Base-by-base conservation (phyloP, 352 stramenopile species). In the Globisporangium sylvaticum region DNA sequence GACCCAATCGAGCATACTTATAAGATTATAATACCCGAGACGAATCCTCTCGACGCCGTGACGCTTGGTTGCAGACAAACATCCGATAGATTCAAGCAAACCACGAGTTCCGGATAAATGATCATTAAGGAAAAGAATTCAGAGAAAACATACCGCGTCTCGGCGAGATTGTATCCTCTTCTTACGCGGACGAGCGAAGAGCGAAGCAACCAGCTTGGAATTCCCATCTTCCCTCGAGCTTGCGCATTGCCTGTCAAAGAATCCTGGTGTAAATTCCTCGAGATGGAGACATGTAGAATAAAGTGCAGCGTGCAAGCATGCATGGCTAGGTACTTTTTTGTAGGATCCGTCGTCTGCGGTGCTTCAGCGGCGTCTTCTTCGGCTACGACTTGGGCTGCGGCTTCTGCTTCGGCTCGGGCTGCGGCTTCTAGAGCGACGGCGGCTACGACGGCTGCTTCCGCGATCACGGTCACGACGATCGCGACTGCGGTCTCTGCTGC, bases 341-440 rank as follows among this genome's bases (percentile, higher is more conserved):
- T 59, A 67, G 32, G 10, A 58, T 27, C 18, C 27, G 1, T 32
- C 8, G 25, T 55, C 18, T 20, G 46, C 31, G n/a, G 20, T 24
- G 55, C 31, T 29, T 67, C 52, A 80, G 14, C 64, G 77, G 37
- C 76, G 79, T 9, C 74, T 71, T 25, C 77, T 70, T 29, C 72
- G 79, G 57, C 77, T 82, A 50, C 73, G 80, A 62, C 78, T 91
- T 29, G 68, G 76, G 69, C 67, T 75, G n/a, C 66, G 70, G 44
- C 72, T 79, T 39, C 37, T 27, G 62, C 74, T 76, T 48, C 61
- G 64, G 25, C 68, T 76, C 24, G 53, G 32, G n/a, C 69, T 77
- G 9, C 42, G 52, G 34, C 56, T 76, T 29, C 67, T 68, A 10
- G 71, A 76, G 57, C 68, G 75, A 42, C 70, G 73, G 20, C 69